phyloP scores from a whole-genome alignment of 2,329 filamentous ascomycete genomes.

The Fusarium citri region DNA sequence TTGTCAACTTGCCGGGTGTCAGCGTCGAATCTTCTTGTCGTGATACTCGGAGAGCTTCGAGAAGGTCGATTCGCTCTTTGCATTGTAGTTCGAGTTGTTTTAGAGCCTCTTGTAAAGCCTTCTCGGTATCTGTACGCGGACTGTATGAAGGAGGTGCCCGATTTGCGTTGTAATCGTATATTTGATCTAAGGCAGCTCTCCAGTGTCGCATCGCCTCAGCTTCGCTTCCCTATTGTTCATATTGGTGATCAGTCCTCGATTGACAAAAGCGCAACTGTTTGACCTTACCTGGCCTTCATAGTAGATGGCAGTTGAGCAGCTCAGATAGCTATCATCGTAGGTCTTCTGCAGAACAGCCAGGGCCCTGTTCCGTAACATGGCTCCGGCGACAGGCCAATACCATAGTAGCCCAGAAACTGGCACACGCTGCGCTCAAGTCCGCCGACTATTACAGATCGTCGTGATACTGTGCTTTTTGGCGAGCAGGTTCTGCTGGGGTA shows the following conservation, averaged over 20 bases:
- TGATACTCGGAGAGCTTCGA: slow-evolving; percentile 82
- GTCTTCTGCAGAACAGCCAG: slow-evolving; percentile 90
- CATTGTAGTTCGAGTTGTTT: slow-evolving; percentile 88
- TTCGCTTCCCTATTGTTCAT: slow-evolving; percentile 79
- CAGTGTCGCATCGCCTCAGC: slow-evolving; percentile 90
- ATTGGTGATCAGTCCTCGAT: slow-evolving; percentile 17
- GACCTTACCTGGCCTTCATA: slow-evolving; percentile 85
- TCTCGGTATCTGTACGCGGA: slow-evolving; percentile 84
- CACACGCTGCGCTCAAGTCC: slow-evolving; percentile 31
- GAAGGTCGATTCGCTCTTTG: slow-evolving; percentile 89
- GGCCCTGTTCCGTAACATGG: slow-evolving; percentile 65
- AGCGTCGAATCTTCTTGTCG: slow-evolving; percentile 54
- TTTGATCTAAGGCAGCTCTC: slow-evolving; percentile 87
- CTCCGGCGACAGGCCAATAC: slow-evolving; percentile 43
- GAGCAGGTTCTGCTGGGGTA: slow-evolving; percentile 9
- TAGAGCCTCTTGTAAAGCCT: slow-evolving; percentile 82
- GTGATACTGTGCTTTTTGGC: slow-evolving; percentile 5
- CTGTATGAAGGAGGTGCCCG: slow-evolving; percentile 75
- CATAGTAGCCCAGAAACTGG: slow-evolving; percentile 47
- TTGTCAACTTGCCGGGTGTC: slow-evolving; percentile 39
- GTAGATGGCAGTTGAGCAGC: slow-evolving; percentile 94
- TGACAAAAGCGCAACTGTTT: neutral
- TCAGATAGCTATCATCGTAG: slow-evolving; percentile 95
- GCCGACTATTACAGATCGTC: slow-evolving; percentile 21
- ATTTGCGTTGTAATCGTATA: slow-evolving; percentile 86